These are phyloP conservation scores for Mycena pura DNA, from an alignment of 768 basidiomycete genomes.

Conservation along the genomic window DNA sequence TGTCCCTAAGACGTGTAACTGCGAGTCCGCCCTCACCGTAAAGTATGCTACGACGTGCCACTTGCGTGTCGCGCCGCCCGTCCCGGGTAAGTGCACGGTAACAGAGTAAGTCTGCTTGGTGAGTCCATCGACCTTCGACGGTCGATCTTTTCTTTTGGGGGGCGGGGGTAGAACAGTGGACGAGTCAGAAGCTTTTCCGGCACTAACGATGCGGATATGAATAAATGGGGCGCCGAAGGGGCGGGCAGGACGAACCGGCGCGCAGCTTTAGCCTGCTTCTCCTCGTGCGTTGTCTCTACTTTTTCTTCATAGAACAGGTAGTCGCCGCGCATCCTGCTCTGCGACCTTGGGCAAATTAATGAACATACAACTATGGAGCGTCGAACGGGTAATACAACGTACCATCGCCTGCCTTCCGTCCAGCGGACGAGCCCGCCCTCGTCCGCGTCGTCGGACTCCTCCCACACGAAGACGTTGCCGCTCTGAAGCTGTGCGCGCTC, in stretches of 20 bases:
- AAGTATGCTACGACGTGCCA: conserved; percentile 90
- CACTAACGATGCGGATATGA: conserved; percentile 22
- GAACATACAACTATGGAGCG: neutral
- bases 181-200: conserved; percentile 44
- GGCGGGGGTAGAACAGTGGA: conserved; percentile 62
- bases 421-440: conserved; percentile 73
- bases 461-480: conserved; percentile 87
- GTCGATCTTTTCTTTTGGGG: conserved; percentile 76
- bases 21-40: conserved; percentile 60
- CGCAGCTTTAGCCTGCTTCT: conserved; percentile 81
- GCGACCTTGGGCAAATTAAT: conserved; percentile 59
- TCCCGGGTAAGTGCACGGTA: conserved; percentile 68
- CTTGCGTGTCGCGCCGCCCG: conserved; percentile 64
- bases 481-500: conserved; percentile 74
- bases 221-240: neutral
- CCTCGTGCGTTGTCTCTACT: conserved; percentile 80
- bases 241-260: conserved; percentile 55
- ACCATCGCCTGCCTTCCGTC: conserved; percentile 87
- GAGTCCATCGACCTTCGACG: conserved; percentile 79
- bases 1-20: too few relatives aligned
- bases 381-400: conserved; percentile 18
- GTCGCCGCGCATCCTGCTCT: conserved; percentile 84
- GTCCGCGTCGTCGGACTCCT: conserved; percentile 74
- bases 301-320: conserved; percentile 88
- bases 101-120: conserved; percentile 89